Evolutionary conservation across 768 basidiomycete species (phyloP), one percentile per base, ranked within the genome.

Genomic region (Suillus alpinus): DNA sequence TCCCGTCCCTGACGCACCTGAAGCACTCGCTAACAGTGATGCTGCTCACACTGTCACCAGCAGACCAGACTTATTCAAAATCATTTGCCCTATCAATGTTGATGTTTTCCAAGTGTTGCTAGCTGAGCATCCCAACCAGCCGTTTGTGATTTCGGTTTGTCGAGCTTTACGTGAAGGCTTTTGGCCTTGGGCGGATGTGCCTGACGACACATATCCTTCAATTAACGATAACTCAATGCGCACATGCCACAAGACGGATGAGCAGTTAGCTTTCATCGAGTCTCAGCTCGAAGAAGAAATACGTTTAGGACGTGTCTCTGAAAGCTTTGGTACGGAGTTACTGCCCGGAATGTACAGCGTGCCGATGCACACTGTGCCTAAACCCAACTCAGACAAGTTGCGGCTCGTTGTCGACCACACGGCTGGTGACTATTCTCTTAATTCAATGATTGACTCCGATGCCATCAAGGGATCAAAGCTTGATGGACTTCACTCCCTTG

Each of bases 281-380:
- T 39, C 57, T 0, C 76, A 78, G 59, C 40, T 62, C 1, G 0
- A 16, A 0, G 37, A 43, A 5, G 61, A 63, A 14, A 9, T 56
- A 1, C 2, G 1, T 2, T 3, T 14, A 0, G 66, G 65, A 0
- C 62, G 65, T 0, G 70, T 59, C 51, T 75, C 73, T 1, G 18
- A 47, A 0, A 37, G 65, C 4, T 75, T 77, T 52, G 67, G 74
- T 0, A 47, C 64, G 0, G 60, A 75, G 0, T 52, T 73, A 0
- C 40, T 63, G 0, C 80, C 77, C 0, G 80, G 80, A 0, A 83
- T 84, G 81, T 73, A 76, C 49, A 67, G 64, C 29, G 70, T 73
- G 51, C 81, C 78, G 0, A 64, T 81, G 0, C 64, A 74, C 41
- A 74, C 72, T 0, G 75, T 83, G 0, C 78, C 78, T 0, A 82